A percentile compares a stretch with the other conserved stretches of the same genome.
Evolutionary conservation across 179 eudicot genomes (phyloP).

Genomic region (Silene noctiflora): DNA sequence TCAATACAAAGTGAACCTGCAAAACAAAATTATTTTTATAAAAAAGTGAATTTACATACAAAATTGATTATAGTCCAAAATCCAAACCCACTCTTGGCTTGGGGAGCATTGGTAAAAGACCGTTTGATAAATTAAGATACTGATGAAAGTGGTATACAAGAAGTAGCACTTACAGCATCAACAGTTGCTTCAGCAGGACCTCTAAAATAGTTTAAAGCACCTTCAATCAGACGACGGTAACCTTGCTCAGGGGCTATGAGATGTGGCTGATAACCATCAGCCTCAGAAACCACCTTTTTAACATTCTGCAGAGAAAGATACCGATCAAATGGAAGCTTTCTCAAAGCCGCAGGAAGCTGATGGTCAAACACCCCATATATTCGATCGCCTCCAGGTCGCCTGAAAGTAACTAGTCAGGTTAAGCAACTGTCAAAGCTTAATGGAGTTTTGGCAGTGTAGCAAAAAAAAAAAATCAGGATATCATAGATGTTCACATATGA

Average conservation of each 20-base stretch:
- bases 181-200: constrained; percentile 95
- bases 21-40: not conserved
- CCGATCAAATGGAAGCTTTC: constrained; percentile 83
- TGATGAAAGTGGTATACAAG: not conserved
- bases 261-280: constrained; percentile 97
- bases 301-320: constrained; percentile 81
- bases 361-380: constrained; percentile 91
- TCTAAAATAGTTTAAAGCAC: constrained; percentile 60
- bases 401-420: constrained; percentile 26
- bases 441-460: not conserved
- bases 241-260: constrained; percentile 97
- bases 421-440: not conserved
- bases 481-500: not conserved
- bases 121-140: not conserved
- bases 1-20: constrained; percentile 85
- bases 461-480: not conserved
- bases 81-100: too few species aligned
- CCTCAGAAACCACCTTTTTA: constrained; percentile 64
- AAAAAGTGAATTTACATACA: not conserved
- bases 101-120: not conserved
- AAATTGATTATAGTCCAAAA: too few species aligned
- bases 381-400: constrained; percentile 90
- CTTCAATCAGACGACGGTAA: constrained; percentile 86
- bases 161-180: constrained; percentile 68
- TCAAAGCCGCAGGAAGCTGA: constrained; percentile 94